These are phyloP conservation scores for Apostasia shenzhenica DNA, from an alignment of 106 monocot species.

Conservation along the genomic window DNA sequence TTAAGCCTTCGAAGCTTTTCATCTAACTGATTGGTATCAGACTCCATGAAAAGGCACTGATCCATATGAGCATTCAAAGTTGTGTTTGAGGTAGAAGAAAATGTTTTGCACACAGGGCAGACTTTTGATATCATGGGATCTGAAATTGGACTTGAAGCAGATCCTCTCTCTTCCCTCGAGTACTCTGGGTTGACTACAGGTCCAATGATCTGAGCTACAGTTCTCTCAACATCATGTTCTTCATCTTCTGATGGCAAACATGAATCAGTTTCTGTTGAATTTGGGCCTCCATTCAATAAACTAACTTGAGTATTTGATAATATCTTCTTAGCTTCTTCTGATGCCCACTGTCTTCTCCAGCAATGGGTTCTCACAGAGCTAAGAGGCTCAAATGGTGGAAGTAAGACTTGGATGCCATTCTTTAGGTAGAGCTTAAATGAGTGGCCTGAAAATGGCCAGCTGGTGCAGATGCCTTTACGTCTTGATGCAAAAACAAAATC, in stretches of 20 bases:
- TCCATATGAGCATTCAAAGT: slow-evolving; percentile 86
- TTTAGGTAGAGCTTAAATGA: slow-evolving; percentile 65
- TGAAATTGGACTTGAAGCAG: slow-evolving; percentile 35
- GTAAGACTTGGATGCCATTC: slow-evolving; percentile 44
- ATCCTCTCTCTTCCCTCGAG: slow-evolving; percentile 27
- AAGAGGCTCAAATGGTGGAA: slow-evolving; percentile 85
- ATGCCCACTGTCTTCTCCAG: too few species aligned
- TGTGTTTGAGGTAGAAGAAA: slow-evolving; percentile 74
- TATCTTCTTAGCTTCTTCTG: slow-evolving; percentile 1
- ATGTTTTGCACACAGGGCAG: slow-evolving; percentile 79
- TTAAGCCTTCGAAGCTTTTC: slow-evolving; percentile 17
- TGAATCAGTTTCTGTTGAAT: neutral
- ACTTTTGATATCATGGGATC: slow-evolving; percentile 75
- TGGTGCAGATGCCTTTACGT: slow-evolving; percentile 47
- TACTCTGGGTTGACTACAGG: neutral
- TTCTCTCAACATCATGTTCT: neutral
- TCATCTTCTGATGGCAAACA: neutral
- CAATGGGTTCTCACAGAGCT: slow-evolving; percentile 35
- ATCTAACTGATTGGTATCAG: slow-evolving; percentile 15
- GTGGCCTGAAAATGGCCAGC: slow-evolving; percentile 71
- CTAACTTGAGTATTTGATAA: neutral
- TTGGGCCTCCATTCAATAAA: neutral
- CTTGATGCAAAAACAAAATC: slow-evolving; percentile 67
- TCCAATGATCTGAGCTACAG: slow-evolving; percentile 41
- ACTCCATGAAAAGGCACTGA: slow-evolving; percentile 51